These are phyloP conservation scores for Pyrus hybrid DNA, from an alignment of 331 rosid genomes.

Conservation along the genomic window DNA sequence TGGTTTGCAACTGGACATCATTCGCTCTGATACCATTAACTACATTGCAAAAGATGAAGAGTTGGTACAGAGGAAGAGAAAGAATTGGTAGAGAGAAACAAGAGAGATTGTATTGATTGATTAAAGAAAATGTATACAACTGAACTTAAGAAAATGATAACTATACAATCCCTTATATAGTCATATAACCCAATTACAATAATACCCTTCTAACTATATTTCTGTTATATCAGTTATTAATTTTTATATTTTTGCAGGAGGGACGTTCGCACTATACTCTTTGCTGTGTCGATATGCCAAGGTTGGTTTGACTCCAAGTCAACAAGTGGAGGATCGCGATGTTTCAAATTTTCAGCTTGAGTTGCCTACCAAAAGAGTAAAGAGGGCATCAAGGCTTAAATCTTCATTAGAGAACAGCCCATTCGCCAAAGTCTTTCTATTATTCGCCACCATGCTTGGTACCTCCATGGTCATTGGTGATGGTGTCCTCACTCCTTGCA, in stretches of 20 bases:
- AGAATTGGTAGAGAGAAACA: too few species aligned
- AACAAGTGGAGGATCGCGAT: slow-evolving; percentile 41
- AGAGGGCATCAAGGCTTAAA: slow-evolving; percentile 40
- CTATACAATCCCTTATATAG: too few species aligned
- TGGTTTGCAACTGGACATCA: slow-evolving; percentile 77
- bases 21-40: slow-evolving; percentile 63
- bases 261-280: slow-evolving; percentile 72
- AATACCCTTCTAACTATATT: too few species aligned
- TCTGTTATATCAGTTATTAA: too few species aligned
- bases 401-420: slow-evolving; percentile 37
- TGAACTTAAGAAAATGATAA: too few species aligned
- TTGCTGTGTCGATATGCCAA: slow-evolving; percentile 66
- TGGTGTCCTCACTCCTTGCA: slow-evolving; percentile 78
- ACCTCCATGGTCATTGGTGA: slow-evolving; percentile 87
- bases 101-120: too few species aligned
- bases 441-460: slow-evolving; percentile 63
- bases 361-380: slow-evolving; percentile 19
- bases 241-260: slow-evolving; percentile 26
- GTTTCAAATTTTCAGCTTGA: slow-evolving; percentile 48
- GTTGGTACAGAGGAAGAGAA: too few species aligned
- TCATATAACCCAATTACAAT: too few species aligned
- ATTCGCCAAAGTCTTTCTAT: slow-evolving; percentile 32
- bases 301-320: slow-evolving; percentile 53
- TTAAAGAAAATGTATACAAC: too few species aligned
- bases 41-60: too few species aligned